Base-by-base conservation (phyloP, 805 yeast species). In the Myxozyma melibiosi region DNA sequence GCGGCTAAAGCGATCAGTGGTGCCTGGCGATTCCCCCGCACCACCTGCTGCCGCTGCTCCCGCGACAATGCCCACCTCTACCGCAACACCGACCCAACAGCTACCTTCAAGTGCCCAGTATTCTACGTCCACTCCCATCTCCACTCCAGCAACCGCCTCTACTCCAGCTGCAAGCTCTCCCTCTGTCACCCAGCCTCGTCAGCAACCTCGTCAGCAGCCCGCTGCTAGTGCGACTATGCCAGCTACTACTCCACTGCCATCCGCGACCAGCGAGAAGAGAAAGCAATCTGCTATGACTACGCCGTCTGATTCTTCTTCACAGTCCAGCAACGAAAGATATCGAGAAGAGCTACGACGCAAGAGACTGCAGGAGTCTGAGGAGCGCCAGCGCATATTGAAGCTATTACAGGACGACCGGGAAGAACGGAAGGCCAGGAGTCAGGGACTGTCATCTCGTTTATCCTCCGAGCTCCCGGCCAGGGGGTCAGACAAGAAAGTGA, bases 331-430 rank as follows among this genome's bases (percentile, higher is more conserved):
- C 35, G 64, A 47, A 62, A 71, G 61, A 35, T 76, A 76, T 51
- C 71, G 73, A 48, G 77, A 78, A 37, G 76, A 76, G 43, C 68
- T 73, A 30, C 58, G 69, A 2, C 71, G 69, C 51, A 73, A 76
- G 46, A 73, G 71, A 33, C 63, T 63, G 47, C 66, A 68, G 8
- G 82, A 74, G 3, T 67, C 65, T 20, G 78, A 77, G 44, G 91
- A 86, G 58, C 78, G 79, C 37, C 78, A 79, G 52, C 74, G 90
- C 24, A 78, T 86, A 11, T 68, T 82, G 50, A 73, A 74, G 46
- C 70, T 84, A 20, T 70, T 86, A 43, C 71, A 77, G 57, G 77
- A 80, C 1, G 89, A 84, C 66, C 72, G 79, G 55, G 74, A 72
- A 25, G 86, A 82, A 64, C 73, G 83, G 7, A 66, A 60, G 49